These are phyloP conservation scores for Neurospora discreta DNA, from an alignment of 495 filamentous ascomycete species.

Conservation along the genomic window DNA sequence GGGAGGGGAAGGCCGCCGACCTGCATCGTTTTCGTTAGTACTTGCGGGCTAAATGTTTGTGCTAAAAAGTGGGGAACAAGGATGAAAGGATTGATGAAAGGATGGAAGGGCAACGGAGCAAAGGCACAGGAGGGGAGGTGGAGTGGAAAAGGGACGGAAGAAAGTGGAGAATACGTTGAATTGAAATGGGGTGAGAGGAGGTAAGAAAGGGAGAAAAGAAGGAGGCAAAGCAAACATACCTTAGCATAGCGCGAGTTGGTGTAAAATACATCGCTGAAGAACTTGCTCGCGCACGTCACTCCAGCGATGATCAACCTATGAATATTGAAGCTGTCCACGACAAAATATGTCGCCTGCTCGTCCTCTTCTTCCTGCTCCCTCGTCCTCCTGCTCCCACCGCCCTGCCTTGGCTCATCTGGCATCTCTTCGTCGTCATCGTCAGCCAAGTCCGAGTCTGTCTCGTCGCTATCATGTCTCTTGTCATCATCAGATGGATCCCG, in stretches of 20 bases:
- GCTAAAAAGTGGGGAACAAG: not conserved
- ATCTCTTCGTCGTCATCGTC: slow-evolving; percentile 22
- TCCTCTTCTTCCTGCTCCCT: slow-evolving; percentile 5
- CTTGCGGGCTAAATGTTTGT: not conserved
- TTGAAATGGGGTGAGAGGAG: not conserved
- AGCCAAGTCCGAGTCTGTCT: slow-evolving; percentile 30
- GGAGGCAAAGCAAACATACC: slow-evolving; percentile 42
- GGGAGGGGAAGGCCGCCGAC: slow-evolving; percentile 93
- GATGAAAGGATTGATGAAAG: not conserved
- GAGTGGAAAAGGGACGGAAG: not conserved
- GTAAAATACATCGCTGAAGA: slow-evolving; percentile 99
- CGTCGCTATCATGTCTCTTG: slow-evolving; percentile 17
- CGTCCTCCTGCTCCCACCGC: not conserved
- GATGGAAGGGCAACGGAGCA: not conserved
- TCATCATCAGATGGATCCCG: slow-evolving; percentile 15
- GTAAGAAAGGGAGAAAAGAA: not conserved
- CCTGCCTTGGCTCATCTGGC: not conserved
- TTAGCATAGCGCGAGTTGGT: slow-evolving; percentile 99
- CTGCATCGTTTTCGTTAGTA: slow-evolving; percentile 30
- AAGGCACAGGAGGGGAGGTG: not conserved
- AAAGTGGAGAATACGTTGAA: not conserved
- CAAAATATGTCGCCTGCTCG: slow-evolving; percentile 57
- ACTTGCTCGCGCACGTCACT: slow-evolving; percentile 98
- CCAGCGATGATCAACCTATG: slow-evolving; percentile 94
- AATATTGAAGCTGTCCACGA: slow-evolving; percentile 98